These are phyloP conservation scores for Pichia cabralensis DNA, from an alignment of 805 yeast genomes.

Conservation along the genomic window DNA sequence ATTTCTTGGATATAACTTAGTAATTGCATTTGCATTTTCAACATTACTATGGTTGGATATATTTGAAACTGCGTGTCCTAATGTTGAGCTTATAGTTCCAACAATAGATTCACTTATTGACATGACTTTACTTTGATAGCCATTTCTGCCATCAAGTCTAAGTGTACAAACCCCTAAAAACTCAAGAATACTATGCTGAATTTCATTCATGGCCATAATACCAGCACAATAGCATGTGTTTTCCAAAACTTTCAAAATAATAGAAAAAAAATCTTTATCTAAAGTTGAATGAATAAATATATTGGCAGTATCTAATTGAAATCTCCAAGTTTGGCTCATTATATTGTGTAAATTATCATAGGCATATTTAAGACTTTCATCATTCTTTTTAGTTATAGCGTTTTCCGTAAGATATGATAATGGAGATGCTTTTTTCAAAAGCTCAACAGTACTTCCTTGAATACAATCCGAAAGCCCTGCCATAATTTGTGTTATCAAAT, in stretches of 20 bases:
- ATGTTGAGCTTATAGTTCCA: constrained; percentile 37
- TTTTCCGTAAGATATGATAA: background rate
- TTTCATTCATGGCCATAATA: constrained; percentile 42
- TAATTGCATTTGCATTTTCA: constrained; percentile 1
- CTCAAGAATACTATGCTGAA: constrained; percentile 49
- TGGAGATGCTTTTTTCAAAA: constrained; percentile 13
- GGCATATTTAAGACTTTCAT: constrained; percentile 7
- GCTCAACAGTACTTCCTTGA: constrained; percentile 38
- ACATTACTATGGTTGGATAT: constrained; percentile 10
- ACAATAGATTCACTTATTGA: constrained; percentile 44
- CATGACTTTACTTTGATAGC: constrained; percentile 26
- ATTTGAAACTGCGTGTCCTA: constrained; percentile 28
- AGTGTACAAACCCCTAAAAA: constrained; percentile 38
- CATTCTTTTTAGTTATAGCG: constrained; percentile 10
- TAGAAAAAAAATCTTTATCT: constrained; percentile 63
- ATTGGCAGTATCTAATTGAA: constrained; percentile 35
- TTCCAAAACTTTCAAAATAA: constrained; percentile 63
- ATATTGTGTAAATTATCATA: constrained; percentile 18
- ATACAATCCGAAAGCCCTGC: constrained; percentile 59
- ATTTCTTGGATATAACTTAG: constrained; percentile 29
- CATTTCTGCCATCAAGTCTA: constrained; percentile 26
- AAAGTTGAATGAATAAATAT: constrained; percentile 53
- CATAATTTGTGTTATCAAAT: constrained; percentile 45
- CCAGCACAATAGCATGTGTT: constrained; percentile 79
- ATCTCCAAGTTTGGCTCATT: constrained; percentile 28